Percentiles rank a stretch among this genome's conserved stretches.
Evolutionary conservation across 2,329 filamentous ascomycete genomes (phyloP).

Genomic region (Talaromyces amestolkiae): DNA sequence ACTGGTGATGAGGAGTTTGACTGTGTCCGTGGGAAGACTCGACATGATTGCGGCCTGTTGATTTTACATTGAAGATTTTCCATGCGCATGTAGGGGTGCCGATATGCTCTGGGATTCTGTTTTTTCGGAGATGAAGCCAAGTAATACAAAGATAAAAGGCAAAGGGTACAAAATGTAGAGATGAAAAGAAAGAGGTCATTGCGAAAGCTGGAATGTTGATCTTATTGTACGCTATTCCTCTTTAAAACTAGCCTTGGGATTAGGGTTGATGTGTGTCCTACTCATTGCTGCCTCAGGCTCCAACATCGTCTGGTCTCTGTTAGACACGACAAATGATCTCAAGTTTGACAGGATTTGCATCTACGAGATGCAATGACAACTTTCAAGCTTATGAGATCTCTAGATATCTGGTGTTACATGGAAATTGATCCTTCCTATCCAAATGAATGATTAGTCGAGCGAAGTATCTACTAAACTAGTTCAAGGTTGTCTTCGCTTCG

Average conservation of each 20-base stretch:
- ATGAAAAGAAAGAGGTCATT: neutral
- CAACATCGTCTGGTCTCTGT: neutral
- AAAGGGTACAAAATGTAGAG: neutral
- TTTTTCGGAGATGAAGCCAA: neutral
- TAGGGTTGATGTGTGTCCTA: neutral
- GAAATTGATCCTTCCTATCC: too few relatives aligned
- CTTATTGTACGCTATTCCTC: neutral
- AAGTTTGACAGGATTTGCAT: too few relatives aligned
- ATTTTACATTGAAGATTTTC: neutral
- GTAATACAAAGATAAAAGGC: neutral
- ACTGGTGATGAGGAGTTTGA: neutral
- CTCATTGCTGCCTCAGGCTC: neutral
- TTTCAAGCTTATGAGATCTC: too few relatives aligned
- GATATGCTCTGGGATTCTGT: too few relatives aligned
- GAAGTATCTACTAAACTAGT: neutral
- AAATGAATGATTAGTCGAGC: too few relatives aligned
- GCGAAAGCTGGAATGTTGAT: neutral
- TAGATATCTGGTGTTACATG: too few relatives aligned
- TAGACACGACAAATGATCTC: too few relatives aligned
- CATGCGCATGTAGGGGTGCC: neutral
- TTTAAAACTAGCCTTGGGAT: neutral
- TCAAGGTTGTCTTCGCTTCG: neutral
- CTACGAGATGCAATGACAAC: too few relatives aligned
- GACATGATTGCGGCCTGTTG: neutral
- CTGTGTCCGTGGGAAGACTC: neutral